These are phyloP conservation scores for Tubosaeta sp. DNA, from an alignment of 768 basidiomycete genomes.

Conservation along the genomic window DNA sequence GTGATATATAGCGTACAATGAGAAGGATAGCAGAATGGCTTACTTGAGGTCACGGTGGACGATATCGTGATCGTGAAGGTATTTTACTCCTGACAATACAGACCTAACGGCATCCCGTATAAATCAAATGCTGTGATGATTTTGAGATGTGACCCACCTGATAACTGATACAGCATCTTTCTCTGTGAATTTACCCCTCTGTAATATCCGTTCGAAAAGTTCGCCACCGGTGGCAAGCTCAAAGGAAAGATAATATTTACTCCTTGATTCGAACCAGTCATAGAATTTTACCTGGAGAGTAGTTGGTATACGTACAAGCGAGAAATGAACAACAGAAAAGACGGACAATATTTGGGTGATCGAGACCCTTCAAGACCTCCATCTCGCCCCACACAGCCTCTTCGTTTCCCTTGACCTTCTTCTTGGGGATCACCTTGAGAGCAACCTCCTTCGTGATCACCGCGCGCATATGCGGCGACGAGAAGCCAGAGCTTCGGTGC, in stretches of 20 bases:
- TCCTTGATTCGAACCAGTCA: slow-evolving; percentile 92
- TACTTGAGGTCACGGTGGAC: slow-evolving; percentile 97
- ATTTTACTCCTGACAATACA: slow-evolving; percentile 78
- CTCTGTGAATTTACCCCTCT: slow-evolving; percentile 91
- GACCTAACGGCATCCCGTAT: slow-evolving; percentile 44
- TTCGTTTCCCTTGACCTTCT: slow-evolving; percentile 91
- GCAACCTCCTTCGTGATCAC: slow-evolving; percentile 69
- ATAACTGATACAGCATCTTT: slow-evolving; percentile 80
- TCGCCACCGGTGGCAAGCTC: slow-evolving; percentile 94
- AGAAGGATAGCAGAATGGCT: slow-evolving; percentile 13
- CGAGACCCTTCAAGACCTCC: slow-evolving; percentile 82
- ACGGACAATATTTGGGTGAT: slow-evolving; percentile 88
- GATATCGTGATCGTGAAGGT: slow-evolving; percentile 88
- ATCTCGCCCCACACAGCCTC: slow-evolving; percentile 89
- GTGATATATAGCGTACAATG: background rate
- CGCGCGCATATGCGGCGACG: slow-evolving; percentile 23
- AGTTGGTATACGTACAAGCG: background rate
- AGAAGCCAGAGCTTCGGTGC: slow-evolving; percentile 18
- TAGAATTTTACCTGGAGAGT: slow-evolving; percentile 82
- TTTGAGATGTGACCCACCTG: slow-evolving; percentile 40
- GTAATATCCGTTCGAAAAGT: slow-evolving; percentile 82
- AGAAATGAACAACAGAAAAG: background rate
- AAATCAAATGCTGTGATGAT: background rate
- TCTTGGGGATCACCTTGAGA: slow-evolving; percentile 90
- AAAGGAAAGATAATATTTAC: slow-evolving; percentile 94